Conservation (phyloP, 2,329 filamentous ascomycete species). For the Aureobasidium uvarum region DNA sequence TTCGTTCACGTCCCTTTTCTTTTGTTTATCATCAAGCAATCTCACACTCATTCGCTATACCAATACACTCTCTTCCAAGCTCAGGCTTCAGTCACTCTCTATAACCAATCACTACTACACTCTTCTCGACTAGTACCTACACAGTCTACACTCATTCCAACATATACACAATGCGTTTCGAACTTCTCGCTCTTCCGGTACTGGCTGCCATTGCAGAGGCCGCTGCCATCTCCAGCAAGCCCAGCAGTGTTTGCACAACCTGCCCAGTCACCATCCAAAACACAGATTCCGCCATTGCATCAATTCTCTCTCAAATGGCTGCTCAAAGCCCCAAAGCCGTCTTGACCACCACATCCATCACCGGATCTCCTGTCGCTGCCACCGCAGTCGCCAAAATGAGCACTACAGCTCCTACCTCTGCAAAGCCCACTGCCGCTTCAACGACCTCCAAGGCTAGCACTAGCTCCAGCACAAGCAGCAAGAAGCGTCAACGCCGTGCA, state of each 20-base stretch:
- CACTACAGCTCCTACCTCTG: neutral
- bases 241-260: conserved; percentile 14
- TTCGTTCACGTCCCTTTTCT: neutral
- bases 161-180: conserved; percentile 18
- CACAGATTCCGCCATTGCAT: conserved; percentile 9
- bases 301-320: conserved; percentile 14
- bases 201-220: conserved; percentile 9
- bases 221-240: conserved; percentile 14
- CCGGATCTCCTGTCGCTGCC: conserved; percentile 29
- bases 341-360: conserved; percentile 26
- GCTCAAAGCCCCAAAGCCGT: conserved; percentile 26
- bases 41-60: conserved; percentile 3
- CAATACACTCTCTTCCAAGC: neutral
- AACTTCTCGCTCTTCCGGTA: conserved; percentile 10
- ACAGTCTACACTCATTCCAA: neutral
- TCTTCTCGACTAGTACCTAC: neutral
- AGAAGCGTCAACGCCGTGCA: conserved; percentile 13
- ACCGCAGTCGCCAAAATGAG: conserved; percentile 27
- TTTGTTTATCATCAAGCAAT: conserved; percentile 6
- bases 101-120: neutral
- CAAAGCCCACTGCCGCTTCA: neutral
- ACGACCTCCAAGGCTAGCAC: neutral
- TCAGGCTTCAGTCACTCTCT: conserved; percentile 14
- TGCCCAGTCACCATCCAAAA: conserved; percentile 17
- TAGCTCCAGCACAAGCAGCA: conserved; percentile 18